phyloP scores from a whole-genome alignment of 2,329 filamentous ascomycete genomes.

The Xylariaceae sp. region DNA sequence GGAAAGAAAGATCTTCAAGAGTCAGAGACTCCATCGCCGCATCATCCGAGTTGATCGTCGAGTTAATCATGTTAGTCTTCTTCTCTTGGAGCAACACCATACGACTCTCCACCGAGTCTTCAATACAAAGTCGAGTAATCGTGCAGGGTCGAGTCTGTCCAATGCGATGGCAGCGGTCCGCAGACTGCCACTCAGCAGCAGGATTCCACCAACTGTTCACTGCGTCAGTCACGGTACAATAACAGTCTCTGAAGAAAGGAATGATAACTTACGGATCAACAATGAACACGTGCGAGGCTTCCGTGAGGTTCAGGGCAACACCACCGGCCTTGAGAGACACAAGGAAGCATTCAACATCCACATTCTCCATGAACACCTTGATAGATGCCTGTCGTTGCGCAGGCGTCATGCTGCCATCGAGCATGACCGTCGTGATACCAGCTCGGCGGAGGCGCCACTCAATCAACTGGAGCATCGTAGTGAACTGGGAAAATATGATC shows the following conservation, averaged over 20 bases:
- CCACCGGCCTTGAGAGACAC: slow-evolving; percentile 95
- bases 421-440: slow-evolving; percentile 97
- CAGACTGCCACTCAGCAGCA: slow-evolving; percentile 99
- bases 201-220: slow-evolving; percentile 99
- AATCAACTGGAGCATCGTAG: slow-evolving; percentile 92
- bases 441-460: slow-evolving; percentile 94
- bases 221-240: no score
- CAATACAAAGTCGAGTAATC: slow-evolving; percentile 91
- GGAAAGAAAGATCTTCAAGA: slow-evolving; percentile 89
- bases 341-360: slow-evolving; percentile 91
- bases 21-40: slow-evolving; percentile 87
- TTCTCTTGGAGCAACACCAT: slow-evolving; percentile 98
- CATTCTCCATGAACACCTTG: slow-evolving; percentile 93
- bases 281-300: slow-evolving; percentile 92
- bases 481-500: slow-evolving; percentile 97
- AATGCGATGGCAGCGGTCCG: slow-evolving; percentile 90
- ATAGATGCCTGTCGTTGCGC: slow-evolving; percentile 90
- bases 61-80: slow-evolving; percentile 97
- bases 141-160: slow-evolving; percentile 91
- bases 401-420: slow-evolving; percentile 96
- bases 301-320: slow-evolving; percentile 90
- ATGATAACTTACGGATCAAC: slow-evolving; percentile 74
- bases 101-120: slow-evolving; percentile 92
- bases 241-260: background rate
- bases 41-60: slow-evolving; percentile 91